Evolutionary conservation across 352 stramenopile genomes (phyloP).

Genomic region (Blastocystis sp.): DNA sequence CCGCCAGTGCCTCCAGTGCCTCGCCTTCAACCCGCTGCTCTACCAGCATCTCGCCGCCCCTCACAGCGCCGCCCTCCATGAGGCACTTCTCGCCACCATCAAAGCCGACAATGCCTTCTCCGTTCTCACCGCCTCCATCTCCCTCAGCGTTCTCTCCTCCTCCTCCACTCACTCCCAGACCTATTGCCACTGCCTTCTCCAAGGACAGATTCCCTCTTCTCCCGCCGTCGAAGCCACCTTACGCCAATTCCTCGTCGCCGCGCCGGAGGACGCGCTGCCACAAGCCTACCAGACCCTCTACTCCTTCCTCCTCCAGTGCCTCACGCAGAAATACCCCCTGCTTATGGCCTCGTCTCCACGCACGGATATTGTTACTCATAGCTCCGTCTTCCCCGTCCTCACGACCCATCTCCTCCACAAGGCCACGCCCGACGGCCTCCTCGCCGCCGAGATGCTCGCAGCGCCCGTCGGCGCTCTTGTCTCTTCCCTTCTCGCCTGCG

Average conservation of each 20-base stretch:
- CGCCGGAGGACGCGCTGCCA: background rate
- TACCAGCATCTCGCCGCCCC: background rate
- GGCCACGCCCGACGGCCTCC: background rate
- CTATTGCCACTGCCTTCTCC: background rate
- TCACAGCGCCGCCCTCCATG: background rate
- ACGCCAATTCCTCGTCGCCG: background rate
- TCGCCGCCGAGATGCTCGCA: background rate
- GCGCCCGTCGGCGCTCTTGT: background rate
- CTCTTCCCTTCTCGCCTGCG: background rate
- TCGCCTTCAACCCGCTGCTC: slow-evolving; percentile 2
- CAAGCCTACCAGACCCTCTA: background rate
- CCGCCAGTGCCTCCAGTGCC: background rate
- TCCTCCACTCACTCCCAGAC: background rate
- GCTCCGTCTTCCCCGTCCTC: background rate
- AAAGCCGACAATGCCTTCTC: background rate
- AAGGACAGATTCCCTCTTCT: background rate
- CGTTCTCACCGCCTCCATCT: background rate
- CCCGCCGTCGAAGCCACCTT: background rate
- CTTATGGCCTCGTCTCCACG: background rate
- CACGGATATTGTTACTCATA: background rate
- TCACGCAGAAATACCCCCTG: background rate
- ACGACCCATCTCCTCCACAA: background rate
- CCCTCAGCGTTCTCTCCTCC: background rate
- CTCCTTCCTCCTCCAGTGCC: background rate
- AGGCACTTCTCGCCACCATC: background rate